phyloP scores from a whole-genome alignment of 345 rosid genomes.

The Salix arbutifolia region DNA sequence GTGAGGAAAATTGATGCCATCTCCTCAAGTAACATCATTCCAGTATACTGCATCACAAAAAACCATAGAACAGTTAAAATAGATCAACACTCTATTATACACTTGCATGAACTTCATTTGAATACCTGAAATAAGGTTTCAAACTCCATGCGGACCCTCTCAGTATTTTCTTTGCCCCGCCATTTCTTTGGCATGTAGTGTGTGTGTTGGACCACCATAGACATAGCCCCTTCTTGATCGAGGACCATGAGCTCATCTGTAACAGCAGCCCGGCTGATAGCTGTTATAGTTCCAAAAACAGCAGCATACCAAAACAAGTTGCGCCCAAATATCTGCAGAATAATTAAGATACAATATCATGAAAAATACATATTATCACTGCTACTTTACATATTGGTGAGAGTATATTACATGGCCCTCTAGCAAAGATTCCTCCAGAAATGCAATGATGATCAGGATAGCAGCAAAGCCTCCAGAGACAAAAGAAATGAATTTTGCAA shows the following conservation, averaged over 20 bases:
- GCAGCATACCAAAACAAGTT: slow-evolving; percentile 98
- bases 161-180: slow-evolving; percentile 85
- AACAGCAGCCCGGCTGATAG: slow-evolving; percentile 90
- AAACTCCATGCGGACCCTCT: slow-evolving; percentile 70
- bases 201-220: slow-evolving; percentile 83
- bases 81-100: slow-evolving; percentile 1
- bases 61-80: background rate
- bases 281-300: slow-evolving; percentile 94
- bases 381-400: background rate
- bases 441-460: slow-evolving; percentile 86
- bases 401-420: slow-evolving; percentile 85
- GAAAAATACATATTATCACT: background rate
- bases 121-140: slow-evolving; percentile 92
- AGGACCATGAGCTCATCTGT: slow-evolving; percentile 83
- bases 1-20: slow-evolving; percentile 96
- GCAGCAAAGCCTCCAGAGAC: slow-evolving; percentile 99
- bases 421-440: slow-evolving; percentile 93
- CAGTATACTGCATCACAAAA: slow-evolving; percentile 68
- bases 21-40: slow-evolving; percentile 96
- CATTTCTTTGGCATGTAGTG: slow-evolving; percentile 98
- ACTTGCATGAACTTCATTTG: background rate
- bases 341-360: slow-evolving; percentile 1
- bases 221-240: slow-evolving; percentile 86
- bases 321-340: slow-evolving; percentile 88
- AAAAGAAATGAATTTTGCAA: slow-evolving; percentile 91